These are phyloP conservation scores for Cudoniella acicularis DNA, from an alignment of 495 filamentous ascomycete species.

Conservation along the genomic window DNA sequence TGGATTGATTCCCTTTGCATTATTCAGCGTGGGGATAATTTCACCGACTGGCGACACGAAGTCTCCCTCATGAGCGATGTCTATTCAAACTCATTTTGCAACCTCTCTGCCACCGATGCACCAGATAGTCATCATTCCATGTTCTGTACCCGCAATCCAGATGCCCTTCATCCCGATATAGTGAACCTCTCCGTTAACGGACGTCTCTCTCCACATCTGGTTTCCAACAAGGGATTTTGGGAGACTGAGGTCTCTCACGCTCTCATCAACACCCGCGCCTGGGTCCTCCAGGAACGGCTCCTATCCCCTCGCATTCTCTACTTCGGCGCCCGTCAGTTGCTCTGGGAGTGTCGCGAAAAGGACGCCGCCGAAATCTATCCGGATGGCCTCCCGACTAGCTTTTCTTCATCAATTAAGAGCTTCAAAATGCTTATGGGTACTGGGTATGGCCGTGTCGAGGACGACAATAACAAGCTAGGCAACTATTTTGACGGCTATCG, in stretches of 20 bases:
- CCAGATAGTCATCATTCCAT: not conserved
- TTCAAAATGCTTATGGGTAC: not conserved
- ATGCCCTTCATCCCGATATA: not conserved
- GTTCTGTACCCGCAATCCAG: not conserved
- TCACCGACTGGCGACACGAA: not conserved
- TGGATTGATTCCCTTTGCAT: too few species aligned
- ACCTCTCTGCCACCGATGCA: not conserved
- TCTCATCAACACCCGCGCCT: not conserved
- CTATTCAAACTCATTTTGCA: not conserved
- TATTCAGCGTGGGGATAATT: not conserved
- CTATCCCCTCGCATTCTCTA: not conserved
- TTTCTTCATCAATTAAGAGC: not conserved
- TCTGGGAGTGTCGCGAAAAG: constrained; percentile 1
- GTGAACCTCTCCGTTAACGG: not conserved
- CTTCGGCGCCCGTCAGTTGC: not conserved
- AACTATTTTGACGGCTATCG: not conserved
- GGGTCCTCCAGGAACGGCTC: constrained; percentile 6
- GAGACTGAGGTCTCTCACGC: not conserved
- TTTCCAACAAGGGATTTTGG: not conserved
- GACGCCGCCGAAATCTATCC: constrained; percentile 1
- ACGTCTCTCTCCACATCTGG: not conserved
- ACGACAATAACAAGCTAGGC: too few species aligned
- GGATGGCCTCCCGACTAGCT: not conserved
- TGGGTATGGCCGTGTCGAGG: too few species aligned
- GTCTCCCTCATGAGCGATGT: not conserved